Evolutionary conservation across 352 stramenopile genomes (phyloP), one percentile per base, ranked within the genome.

Genomic region (Phytopythium chamaehyphon): DNA sequence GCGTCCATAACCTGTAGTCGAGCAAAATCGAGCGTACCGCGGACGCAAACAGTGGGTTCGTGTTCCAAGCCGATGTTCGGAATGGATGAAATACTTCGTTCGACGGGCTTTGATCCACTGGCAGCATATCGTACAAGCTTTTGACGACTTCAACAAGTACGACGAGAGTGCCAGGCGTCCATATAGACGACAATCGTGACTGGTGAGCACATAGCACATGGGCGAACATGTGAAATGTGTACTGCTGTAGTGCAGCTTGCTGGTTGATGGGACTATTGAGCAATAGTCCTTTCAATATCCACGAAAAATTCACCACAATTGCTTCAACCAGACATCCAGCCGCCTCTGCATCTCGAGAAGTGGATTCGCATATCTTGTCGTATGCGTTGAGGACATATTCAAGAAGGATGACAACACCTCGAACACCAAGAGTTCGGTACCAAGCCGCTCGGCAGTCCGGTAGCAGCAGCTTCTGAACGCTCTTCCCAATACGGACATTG

Each of bases 11-110:
- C 4, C 75, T 66, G 45, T 82, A 90, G 53, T 93, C 75, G 19
- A 93, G 61, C 16, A 93, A 47, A 40, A 88, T 66, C 1, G 72
- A 72, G 14, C 80, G 76, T 1, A 93, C 65, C 7, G 64, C 81
- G 21, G 73, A 79, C 5, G 78, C 78, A 51, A 93, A 90, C 12
- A 90, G 58, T 19, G 81, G 81, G 47, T 89, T 88, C 35, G 68
- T 86, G n/a, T 55, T 54, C 83, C 83, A 93, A 21, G 89, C 68
- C 0, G 74, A 89, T 12, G 55, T 65, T 50, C 90, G 76, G 15
- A 76, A 76, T 4, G 80, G 77, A 28, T 90, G 77, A 24, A 83
- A 83, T 3, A 52, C 16, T 48, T 72, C 40, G 68, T 24, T 18
- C 66, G 54, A 2, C 59, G 36, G 23, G 52, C 66, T 23, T 36